A percentile compares a stretch with the other conserved stretches of the same genome.
Evolutionary conservation across 1,139 yeast genomes (phyloP).

Genomic region (Yamadazyma trypodendri): DNA sequence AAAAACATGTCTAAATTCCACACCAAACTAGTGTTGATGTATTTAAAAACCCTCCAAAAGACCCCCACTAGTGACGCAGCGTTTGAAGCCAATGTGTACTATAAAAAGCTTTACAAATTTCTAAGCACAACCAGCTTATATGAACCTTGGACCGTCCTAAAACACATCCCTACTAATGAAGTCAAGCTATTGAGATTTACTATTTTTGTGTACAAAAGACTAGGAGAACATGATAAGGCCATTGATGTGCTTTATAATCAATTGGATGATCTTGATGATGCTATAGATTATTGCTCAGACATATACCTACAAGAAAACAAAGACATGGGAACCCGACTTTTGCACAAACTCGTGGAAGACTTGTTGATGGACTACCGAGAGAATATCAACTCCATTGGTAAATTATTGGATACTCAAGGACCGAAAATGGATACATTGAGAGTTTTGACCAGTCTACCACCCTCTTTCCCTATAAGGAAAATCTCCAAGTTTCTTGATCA

Average conservation of each 20-base stretch:
- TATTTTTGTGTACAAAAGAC: conserved; percentile 56
- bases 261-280: conserved; percentile 54
- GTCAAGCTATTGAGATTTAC: conserved; percentile 43
- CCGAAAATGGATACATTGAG: conserved; percentile 51
- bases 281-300: conserved; percentile 60
- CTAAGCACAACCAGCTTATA: conserved; percentile 35
- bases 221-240: conserved; percentile 65
- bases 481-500: conserved; percentile 46
- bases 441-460: conserved; percentile 54
- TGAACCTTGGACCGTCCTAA: conserved; percentile 48
- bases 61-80: conserved; percentile 15
- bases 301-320: conserved; percentile 41
- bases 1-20: conserved; percentile 33
- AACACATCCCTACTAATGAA: conserved; percentile 37
- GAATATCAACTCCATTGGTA: conserved; percentile 39
- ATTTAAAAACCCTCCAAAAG: conserved; percentile 39
- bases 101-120: conserved; percentile 36
- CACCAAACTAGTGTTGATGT: conserved; percentile 56
- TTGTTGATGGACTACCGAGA: conserved; percentile 31
- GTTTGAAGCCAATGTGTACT: conserved; percentile 20
- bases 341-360: conserved; percentile 41
- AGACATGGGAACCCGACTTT: conserved; percentile 36
- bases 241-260: conserved; percentile 62
- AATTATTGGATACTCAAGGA: conserved; percentile 48
- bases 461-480: conserved; percentile 42